These are phyloP conservation scores for Echria macrotheca DNA, from an alignment of 495 filamentous ascomycete species.

Conservation along the genomic window DNA sequence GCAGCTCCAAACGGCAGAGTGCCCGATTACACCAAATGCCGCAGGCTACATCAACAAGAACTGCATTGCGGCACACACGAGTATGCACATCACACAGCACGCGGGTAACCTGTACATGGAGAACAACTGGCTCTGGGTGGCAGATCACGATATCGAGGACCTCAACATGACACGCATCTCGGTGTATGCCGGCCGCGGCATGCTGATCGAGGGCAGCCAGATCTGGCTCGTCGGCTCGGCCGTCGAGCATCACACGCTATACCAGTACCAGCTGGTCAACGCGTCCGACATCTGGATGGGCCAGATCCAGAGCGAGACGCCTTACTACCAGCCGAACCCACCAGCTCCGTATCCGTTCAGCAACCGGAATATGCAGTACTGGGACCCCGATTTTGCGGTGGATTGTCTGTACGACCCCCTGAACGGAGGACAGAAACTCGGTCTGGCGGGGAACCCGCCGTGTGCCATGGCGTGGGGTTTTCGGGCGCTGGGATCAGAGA, in stretches of 20 bases:
- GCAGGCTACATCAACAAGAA: slow-evolving; percentile 43
- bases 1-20: slow-evolving; percentile 65
- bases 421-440: slow-evolving; percentile 4
- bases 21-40: slow-evolving; percentile 56
- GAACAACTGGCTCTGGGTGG: slow-evolving; percentile 92
- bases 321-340: slow-evolving; percentile 85
- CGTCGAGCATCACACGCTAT: slow-evolving; percentile 80
- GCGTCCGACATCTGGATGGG: slow-evolving; percentile 77
- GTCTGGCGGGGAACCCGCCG: slow-evolving; percentile 26
- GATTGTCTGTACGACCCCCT: slow-evolving; percentile 36
- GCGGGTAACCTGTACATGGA: slow-evolving; percentile 70
- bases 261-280: slow-evolving; percentile 75
- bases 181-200: slow-evolving; percentile 79
- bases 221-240: slow-evolving; percentile 68
- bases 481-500: slow-evolving; percentile 59
- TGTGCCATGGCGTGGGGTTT: slow-evolving; percentile 68
- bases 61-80: slow-evolving; percentile 70
- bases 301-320: slow-evolving; percentile 82
- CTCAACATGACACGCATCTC: slow-evolving; percentile 67
- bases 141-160: slow-evolving; percentile 76
- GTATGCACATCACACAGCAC: slow-evolving; percentile 70
- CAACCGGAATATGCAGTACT: slow-evolving; percentile 54
- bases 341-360: slow-evolving; percentile 59
- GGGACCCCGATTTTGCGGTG: slow-evolving; percentile 66
- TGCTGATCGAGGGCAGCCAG: slow-evolving; percentile 61